Percentiles rank a stretch among this genome's conserved stretches.
Evolutionary conservation across 202 grass and related monocot species (phyloP).

Genomic region (Tripidium arundinaceum): DNA sequence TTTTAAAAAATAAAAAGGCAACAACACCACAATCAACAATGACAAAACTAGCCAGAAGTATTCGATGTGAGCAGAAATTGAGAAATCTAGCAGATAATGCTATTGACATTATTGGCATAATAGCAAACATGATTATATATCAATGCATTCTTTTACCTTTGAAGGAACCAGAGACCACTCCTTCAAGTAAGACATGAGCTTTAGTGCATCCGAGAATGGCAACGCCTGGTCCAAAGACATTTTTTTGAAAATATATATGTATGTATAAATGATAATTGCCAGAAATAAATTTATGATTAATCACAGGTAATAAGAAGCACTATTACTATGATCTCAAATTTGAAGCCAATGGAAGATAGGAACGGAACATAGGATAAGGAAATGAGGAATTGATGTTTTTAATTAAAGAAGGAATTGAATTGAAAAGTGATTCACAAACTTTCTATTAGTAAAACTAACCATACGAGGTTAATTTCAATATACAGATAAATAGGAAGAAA

Average conservation of each 20-base stretch:
- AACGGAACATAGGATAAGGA: not conserved
- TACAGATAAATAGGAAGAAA: not conserved
- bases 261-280: not conserved
- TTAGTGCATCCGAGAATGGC: constrained; percentile 92
- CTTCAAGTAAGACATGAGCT: constrained; percentile 93
- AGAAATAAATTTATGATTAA: not conserved
- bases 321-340: not conserved
- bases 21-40: not conserved
- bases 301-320: not conserved
- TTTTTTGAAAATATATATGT: not conserved
- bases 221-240: constrained; percentile 50
- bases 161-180: constrained; percentile 74
- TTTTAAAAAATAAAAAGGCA: not conserved
- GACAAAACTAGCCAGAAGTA: not conserved
- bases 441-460: not conserved
- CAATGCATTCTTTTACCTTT: constrained; percentile 48
- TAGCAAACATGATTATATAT: not conserved
- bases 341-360: not conserved
- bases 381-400: not conserved
- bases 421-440: not conserved
- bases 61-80: not conserved
- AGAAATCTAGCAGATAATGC: not conserved
- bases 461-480: not conserved
- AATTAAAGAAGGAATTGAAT: not conserved
- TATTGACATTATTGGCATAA: not conserved